phyloP scores from a whole-genome alignment of 2,329 filamentous ascomycete species.

The Celoporthe dispersa region DNA sequence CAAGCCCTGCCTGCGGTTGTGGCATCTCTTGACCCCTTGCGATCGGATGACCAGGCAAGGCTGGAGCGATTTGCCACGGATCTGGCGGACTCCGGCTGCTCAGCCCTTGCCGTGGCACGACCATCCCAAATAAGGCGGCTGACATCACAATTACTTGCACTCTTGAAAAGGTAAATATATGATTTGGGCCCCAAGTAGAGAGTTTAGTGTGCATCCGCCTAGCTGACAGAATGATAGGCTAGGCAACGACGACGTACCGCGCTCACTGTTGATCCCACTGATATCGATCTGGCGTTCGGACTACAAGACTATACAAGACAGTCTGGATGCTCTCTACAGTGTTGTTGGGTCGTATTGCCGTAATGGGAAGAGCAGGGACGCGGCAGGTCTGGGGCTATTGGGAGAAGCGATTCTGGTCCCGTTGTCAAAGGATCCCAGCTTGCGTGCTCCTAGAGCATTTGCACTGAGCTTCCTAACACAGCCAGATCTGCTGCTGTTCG shows the following conservation, averaged over 20 bases:
- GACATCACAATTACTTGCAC: conserved; percentile 41
- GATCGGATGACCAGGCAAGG: conserved; percentile 53
- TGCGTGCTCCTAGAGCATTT: conserved; percentile 42
- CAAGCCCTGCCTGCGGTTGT: conserved; percentile 53
- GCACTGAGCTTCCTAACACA: conserved; percentile 45
- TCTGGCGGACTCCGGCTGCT: conserved; percentile 42
- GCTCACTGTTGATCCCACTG: conserved; percentile 29
- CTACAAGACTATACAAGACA: conserved; percentile 28
- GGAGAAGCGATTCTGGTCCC: conserved; percentile 31
- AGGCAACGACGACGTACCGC: conserved; percentile 12
- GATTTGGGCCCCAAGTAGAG: neutral
- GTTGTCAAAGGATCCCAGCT: conserved; percentile 25
- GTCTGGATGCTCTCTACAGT: conserved; percentile 32
- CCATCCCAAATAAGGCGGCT: conserved; percentile 42
- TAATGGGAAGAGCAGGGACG: conserved; percentile 19
- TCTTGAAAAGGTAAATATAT: conserved; percentile 38
- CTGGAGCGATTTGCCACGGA: conserved; percentile 52
- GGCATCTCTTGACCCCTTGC: conserved; percentile 51
- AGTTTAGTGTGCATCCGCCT: neutral
- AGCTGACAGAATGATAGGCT: conserved; percentile 17
- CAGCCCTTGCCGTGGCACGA: conserved; percentile 40
- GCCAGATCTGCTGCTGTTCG: conserved; percentile 45
- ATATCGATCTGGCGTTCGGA: conserved; percentile 25
- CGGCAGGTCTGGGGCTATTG: conserved; percentile 23
- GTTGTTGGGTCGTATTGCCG: conserved; percentile 29